A percentile compares a stretch with the other conserved stretches of the same genome.
phyloP scores from a whole-genome alignment of 1,139 yeast species.

The Torulaspora pretoriensis region DNA sequence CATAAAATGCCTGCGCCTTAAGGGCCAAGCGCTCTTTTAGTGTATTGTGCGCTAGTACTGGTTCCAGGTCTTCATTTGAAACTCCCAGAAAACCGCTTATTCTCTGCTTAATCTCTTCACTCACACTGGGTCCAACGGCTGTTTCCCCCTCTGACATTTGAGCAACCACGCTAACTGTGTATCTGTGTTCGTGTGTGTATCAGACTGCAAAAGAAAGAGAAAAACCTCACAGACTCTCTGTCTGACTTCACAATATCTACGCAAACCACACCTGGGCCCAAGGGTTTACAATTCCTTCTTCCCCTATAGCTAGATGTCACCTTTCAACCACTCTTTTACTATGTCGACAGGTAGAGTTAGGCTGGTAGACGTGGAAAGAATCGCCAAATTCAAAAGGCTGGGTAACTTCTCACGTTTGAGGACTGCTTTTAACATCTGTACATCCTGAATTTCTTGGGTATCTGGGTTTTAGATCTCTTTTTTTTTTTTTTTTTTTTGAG shows the following conservation, averaged over 20 bases:
- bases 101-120: neutral
- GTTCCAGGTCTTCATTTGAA: conserved; percentile 3
- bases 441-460: neutral
- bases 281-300: neutral
- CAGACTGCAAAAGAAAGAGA: neutral
- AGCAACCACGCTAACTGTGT: neutral
- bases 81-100: conserved; percentile 11
- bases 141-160: conserved; percentile 4
- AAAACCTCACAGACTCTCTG: neutral
- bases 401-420: neutral
- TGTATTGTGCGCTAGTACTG: neutral
- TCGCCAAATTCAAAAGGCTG: neutral
- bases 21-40: neutral
- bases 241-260: too few species aligned
- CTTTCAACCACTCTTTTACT: too few species aligned
- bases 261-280: neutral
- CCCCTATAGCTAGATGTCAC: too few species aligned
- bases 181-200: too few species aligned
- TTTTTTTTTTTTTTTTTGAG: too few species aligned
- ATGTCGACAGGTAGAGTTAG: too few species aligned
- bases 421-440: conserved; percentile 7
- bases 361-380: neutral
- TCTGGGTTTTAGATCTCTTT: conserved; percentile 2
- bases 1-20: conserved; percentile 10
- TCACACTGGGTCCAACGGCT: conserved; percentile 1